Percentiles rank a stretch among this genome's conserved stretches.
Conservation (phyloP, 164 flowering plant genomes). For the Annona cherimola region DNA sequence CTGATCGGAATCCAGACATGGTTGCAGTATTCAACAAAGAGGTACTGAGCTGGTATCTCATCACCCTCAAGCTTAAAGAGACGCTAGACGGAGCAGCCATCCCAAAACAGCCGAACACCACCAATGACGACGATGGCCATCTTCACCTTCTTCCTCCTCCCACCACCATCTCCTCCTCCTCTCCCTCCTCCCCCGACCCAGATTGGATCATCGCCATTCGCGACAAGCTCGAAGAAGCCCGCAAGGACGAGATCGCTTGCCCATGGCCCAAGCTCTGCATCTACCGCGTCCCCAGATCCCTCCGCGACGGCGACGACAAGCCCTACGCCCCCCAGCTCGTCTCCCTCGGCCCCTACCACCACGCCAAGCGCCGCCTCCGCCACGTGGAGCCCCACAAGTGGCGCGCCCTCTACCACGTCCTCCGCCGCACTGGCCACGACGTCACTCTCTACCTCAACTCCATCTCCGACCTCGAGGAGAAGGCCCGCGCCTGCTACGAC, state of each 20-base stretch:
- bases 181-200: slow-evolving; percentile 19
- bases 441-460: slow-evolving; percentile 38
- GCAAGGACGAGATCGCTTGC: slow-evolving; percentile 45
- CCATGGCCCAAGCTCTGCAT: slow-evolving; percentile 52
- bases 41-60: slow-evolving; percentile 33
- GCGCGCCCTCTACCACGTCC: slow-evolving; percentile 42
- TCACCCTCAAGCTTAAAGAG: slow-evolving; percentile 31
- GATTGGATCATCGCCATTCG: slow-evolving; percentile 70
- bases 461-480: slow-evolving; percentile 46
- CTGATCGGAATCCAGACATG: slow-evolving; percentile 11
- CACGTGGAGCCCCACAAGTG: slow-evolving; percentile 67
- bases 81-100: slow-evolving; percentile 18
- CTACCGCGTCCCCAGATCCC: slow-evolving; percentile 44
- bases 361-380: slow-evolving; percentile 34
- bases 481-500: slow-evolving; percentile 57
- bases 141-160: neutral
- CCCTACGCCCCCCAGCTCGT: slow-evolving; percentile 61
- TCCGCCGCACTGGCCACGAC: slow-evolving; percentile 42
- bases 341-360: slow-evolving; percentile 74
- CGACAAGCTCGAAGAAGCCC: slow-evolving; percentile 59
- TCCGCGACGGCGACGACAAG: slow-evolving; percentile 45
- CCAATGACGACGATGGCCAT: neutral
- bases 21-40: slow-evolving; percentile 37
- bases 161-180: slow-evolving; percentile 10
- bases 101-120: slow-evolving; percentile 6